Evolutionary conservation across 2,329 filamentous ascomycete species (phyloP), one percentile per base, ranked within the genome.

Genomic region (Didymosphaeria variabile): DNA sequence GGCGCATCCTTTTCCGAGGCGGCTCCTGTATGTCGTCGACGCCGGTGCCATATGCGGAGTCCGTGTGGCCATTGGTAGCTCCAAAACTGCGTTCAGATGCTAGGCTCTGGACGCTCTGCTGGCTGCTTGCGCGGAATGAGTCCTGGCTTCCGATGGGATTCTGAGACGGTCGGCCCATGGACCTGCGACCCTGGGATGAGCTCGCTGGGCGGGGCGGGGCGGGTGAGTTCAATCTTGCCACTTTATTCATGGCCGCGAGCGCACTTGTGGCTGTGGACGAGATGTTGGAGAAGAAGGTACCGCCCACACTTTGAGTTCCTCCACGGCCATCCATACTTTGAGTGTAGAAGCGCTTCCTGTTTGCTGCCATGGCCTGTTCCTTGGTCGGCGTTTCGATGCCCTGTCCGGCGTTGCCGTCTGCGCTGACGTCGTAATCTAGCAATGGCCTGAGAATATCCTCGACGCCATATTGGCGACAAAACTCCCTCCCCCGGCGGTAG

Each of bases 271-370:
- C 94, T 1, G 93, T 97, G 65, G 89, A 91, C 4, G 94, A 98
- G 66, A 99, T 98, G 73, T 96, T 97, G 75, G 94, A 94, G 83
- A 99, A 98, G 76, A 97, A 97, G 1, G 95, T 97, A 19, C 93
- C 94, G 50, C 91, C 89, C 19, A 83, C 88, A 69, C 72, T 80
- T 64, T 85, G 83, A 56, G 86, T 88, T 70, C 87, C 88, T 13
- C 85, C 81, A 53, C 93, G 86, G 52, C 85, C 88, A 60, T 97
- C 92, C 56, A 87, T 83, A 49, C 85, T 87, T 51, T 87, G 85
- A 67, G 91, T 97, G 80, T 97, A 98, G 79, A 97, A 88, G 67
- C 94, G 88, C 79, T 99, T 98, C 68, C 95, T 85, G 79, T 84
- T 84, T 17, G 94, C 94, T 12, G 95, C 95, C 94, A 98, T 97